Evolutionary conservation across 2,329 filamentous ascomycete genomes (phyloP).

Genomic region (Incumbomyces lentus): DNA sequence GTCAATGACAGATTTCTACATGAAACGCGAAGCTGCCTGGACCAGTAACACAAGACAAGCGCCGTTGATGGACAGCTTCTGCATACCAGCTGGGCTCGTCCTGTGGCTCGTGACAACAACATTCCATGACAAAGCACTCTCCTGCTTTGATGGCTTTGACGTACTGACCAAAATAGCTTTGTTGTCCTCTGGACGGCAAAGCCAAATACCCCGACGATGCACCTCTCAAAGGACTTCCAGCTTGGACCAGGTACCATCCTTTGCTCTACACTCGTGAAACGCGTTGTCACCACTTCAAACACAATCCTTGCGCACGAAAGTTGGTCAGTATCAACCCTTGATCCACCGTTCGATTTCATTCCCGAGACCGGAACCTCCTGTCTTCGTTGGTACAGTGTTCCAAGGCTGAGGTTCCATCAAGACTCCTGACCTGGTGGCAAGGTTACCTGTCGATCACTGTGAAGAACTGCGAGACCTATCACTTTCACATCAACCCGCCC

Average conservation of each 20-base stretch:
- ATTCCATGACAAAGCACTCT: constrained; percentile 6
- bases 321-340: no score
- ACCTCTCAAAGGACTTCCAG: not conserved
- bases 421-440: no score
- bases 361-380: no score
- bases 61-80: not conserved
- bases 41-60: constrained; percentile 1
- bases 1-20: not conserved
- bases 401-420: no score
- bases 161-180: not conserved
- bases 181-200: not conserved
- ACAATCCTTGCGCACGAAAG: no score
- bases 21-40: constrained; percentile 5
- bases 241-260: not conserved
- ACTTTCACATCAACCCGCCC: no score
- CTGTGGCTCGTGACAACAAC: constrained; percentile 5
- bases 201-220: constrained; percentile 1
- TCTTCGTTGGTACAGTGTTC: no score
- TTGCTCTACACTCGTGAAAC: not conserved
- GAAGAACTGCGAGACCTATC: no score
- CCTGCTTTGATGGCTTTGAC: constrained; percentile 2
- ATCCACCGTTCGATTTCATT: no score
- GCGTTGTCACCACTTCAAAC: not conserved
- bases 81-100: constrained; percentile 2
- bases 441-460: no score